Evolutionary conservation across 768 basidiomycete genomes (phyloP).

Genomic region (Psilocybe tampanensis): DNA sequence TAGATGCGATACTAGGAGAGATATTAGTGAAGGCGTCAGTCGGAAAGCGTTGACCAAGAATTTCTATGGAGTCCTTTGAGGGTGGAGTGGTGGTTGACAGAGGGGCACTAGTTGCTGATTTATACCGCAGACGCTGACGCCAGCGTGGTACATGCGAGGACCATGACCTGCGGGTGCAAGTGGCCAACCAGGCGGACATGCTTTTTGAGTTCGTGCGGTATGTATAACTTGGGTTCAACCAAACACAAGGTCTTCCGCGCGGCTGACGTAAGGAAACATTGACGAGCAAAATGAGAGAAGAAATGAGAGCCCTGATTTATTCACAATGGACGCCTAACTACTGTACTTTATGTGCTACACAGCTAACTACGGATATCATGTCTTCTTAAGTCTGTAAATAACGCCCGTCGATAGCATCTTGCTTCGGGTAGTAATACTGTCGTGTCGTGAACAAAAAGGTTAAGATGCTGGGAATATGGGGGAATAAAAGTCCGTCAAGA

Average conservation of each 20-base stretch:
- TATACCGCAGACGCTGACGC: conserved; percentile 2
- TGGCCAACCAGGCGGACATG: conserved; percentile 16
- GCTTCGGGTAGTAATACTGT: background rate
- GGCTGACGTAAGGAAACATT: conserved; percentile 17
- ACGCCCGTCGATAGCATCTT: background rate
- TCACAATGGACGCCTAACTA: conserved; percentile 2
- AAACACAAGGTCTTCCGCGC: no score
- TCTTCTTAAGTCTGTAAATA: background rate
- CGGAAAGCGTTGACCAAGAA: conserved; percentile 69
- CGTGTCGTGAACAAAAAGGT: conserved; percentile 18
- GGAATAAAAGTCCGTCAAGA: conserved; percentile 19
- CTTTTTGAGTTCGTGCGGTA: background rate
- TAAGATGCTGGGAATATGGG: conserved; percentile 17
- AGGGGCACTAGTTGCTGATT: background rate
- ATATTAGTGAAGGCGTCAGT: conserved; percentile 85
- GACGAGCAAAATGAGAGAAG: background rate
- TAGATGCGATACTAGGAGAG: conserved; percentile 81
- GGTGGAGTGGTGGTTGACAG: conserved; percentile 18
- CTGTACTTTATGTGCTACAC: conserved; percentile 8
- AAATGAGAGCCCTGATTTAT: background rate
- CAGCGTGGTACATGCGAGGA: background rate
- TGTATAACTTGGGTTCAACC: background rate
- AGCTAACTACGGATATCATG: conserved; percentile 6
- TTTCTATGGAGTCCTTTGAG: conserved; percentile 36
- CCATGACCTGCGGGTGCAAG: conserved; percentile 14